Percentiles rank a stretch among this genome's conserved stretches.
These are phyloP conservation scores for Sisymbrium irio DNA, from an alignment of 345 rosid species.

Conservation along the genomic window DNA sequence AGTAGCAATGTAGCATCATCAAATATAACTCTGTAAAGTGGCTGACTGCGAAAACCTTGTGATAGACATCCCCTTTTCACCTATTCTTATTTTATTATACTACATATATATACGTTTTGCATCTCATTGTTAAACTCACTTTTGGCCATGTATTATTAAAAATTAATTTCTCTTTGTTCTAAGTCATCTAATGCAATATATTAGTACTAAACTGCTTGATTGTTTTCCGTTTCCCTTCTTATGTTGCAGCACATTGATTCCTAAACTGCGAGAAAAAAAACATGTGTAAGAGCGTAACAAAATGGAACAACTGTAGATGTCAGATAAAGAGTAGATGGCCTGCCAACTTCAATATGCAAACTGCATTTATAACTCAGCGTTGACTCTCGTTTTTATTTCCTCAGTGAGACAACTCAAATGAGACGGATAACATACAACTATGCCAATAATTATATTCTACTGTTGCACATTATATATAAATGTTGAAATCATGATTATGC, in stretches of 20 bases:
- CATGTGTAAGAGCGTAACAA: slow-evolving; percentile 10
- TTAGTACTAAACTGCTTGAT: not conserved
- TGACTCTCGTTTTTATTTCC: slow-evolving; percentile 1
- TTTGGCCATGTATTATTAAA: not conserved
- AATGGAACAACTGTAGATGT: slow-evolving; percentile 28
- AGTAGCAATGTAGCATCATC: slow-evolving; percentile 8
- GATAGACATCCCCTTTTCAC: slow-evolving; percentile 20
- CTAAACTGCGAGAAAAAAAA: not conserved
- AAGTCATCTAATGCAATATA: not conserved
- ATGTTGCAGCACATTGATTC: not conserved
- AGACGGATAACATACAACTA: not conserved
- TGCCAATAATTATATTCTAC: not conserved
- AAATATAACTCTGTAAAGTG: slow-evolving; percentile 23
- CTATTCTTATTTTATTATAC: not conserved
- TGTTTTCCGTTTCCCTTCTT: not conserved
- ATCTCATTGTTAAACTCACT: not conserved
- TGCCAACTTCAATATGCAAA: slow-evolving; percentile 26
- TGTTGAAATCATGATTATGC: slow-evolving; percentile 27
- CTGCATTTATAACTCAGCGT: slow-evolving; percentile 23
- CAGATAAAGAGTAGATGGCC: slow-evolving; percentile 19
- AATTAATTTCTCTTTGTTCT: not conserved
- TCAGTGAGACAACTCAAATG: slow-evolving; percentile 6
- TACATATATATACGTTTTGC: not conserved
- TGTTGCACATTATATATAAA: not conserved
- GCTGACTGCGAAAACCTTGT: slow-evolving; percentile 23